Percentiles rank a stretch among this genome's conserved stretches.
phyloP scores from a whole-genome alignment of 2,329 filamentous ascomycete genomes.

The Fusarium brachygibbosum region DNA sequence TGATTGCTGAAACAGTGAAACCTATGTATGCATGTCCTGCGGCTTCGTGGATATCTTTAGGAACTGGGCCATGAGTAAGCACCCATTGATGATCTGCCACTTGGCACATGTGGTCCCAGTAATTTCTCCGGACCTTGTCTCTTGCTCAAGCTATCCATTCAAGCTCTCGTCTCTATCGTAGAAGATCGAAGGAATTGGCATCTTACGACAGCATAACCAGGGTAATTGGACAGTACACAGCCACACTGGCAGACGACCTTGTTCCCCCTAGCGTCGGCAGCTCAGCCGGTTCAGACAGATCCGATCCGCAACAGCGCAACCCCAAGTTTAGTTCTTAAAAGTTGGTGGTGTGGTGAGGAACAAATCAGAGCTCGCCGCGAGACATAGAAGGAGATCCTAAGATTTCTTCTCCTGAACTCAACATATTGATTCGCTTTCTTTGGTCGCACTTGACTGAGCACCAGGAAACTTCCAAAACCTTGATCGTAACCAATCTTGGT shows the following conservation, averaged over 20 bases:
- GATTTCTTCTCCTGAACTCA: conserved; percentile 15
- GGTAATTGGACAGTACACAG: conserved; percentile 30
- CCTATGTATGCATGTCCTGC: background rate
- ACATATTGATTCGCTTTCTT: conserved; percentile 8
- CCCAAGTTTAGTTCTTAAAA: conserved; percentile 16
- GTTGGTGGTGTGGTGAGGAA: conserved; percentile 26
- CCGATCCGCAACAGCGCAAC: conserved; percentile 37
- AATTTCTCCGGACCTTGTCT: conserved; percentile 36
- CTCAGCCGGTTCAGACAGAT: conserved; percentile 42
- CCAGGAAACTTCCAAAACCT: conserved; percentile 1
- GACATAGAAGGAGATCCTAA: conserved; percentile 3
- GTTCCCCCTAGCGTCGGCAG: conserved; percentile 28
- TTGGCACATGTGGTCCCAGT: conserved; percentile 40
- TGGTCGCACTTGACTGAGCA: background rate
- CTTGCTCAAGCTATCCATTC: conserved; percentile 11
- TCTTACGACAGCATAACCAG: conserved; percentile 27
- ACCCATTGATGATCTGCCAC: conserved; percentile 45
- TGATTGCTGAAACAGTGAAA: conserved; percentile 12
- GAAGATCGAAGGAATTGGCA: conserved; percentile 22
- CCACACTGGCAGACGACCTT: conserved; percentile 13
- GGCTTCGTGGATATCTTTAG: conserved; percentile 9
- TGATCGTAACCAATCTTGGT: conserved; percentile 1
- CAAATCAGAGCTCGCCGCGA: conserved; percentile 34
- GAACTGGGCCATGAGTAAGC: conserved; percentile 8
- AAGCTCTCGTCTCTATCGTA: conserved; percentile 11